Conservation (phyloP, 1,284 basidiomycete species). For the Heimioporus punctisporus region DNA sequence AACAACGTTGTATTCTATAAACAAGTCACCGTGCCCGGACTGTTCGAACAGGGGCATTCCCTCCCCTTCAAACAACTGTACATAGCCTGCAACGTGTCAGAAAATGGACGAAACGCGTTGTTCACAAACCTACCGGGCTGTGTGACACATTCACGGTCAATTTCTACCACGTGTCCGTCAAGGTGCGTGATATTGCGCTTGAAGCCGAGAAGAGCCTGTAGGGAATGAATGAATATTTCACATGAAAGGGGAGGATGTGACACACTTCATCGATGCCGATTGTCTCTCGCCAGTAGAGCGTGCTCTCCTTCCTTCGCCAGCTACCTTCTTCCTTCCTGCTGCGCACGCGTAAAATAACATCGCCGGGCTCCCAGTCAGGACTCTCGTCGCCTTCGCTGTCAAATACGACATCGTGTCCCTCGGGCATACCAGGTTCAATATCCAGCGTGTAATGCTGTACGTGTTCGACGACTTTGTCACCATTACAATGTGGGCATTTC, state of each 20-base stretch:
- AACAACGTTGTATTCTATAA: slow-evolving; percentile 90
- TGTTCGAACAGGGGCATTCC: slow-evolving; percentile 84
- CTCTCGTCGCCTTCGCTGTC: slow-evolving; percentile 94
- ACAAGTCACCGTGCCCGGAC: slow-evolving; percentile 78
- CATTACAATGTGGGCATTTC: slow-evolving; percentile 82
- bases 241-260: background rate
- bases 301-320: slow-evolving; percentile 87
- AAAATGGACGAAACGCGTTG: background rate
- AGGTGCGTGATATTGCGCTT: slow-evolving; percentile 87
- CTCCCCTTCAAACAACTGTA: slow-evolving; percentile 84
- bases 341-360: slow-evolving; percentile 83
- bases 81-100: slow-evolving; percentile 53
- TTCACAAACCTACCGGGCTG: slow-evolving; percentile 72
- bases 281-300: slow-evolving; percentile 88
- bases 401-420: slow-evolving; percentile 90
- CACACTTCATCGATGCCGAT: slow-evolving; percentile 87
- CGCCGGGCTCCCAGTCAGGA: slow-evolving; percentile 92
- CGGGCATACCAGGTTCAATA: slow-evolving; percentile 86
- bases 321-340: slow-evolving; percentile 77
- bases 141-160: slow-evolving; percentile 79
- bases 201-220: slow-evolving; percentile 80
- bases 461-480: slow-evolving; percentile 83
- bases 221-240: slow-evolving; percentile 1
- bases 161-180: slow-evolving; percentile 80
- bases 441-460: slow-evolving; percentile 82